phyloP scores from a whole-genome alignment of 2,329 filamentous ascomycete species.

The Aspergillus terreus region DNA sequence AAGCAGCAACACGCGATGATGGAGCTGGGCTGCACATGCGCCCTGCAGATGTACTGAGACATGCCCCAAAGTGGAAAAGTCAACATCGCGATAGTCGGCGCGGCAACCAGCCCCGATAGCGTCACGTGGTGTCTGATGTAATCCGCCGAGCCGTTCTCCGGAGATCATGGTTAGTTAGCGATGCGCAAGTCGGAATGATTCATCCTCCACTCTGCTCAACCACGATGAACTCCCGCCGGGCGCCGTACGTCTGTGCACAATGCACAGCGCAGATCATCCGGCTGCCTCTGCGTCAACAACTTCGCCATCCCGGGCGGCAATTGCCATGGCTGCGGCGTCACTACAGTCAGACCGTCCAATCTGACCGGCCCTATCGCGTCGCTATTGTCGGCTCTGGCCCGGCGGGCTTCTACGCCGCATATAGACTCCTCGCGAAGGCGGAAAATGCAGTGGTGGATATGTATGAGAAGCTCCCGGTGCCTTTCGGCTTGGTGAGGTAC shows the following conservation, averaged over 20 bases:
- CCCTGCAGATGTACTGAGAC: background rate
- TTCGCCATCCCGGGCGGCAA: constrained; percentile 2
- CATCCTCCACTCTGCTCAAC: constrained; percentile 1
- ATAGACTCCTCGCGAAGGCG: constrained; percentile 75
- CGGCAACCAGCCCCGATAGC: constrained; percentile 14
- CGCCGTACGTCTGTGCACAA: constrained; percentile 26
- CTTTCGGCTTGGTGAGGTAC: constrained; percentile 87
- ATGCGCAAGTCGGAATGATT: background rate
- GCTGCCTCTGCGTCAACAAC: constrained; percentile 5
- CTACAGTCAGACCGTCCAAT: constrained; percentile 28
- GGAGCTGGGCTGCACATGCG: background rate
- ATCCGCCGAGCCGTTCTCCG: background rate
- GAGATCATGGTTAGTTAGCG: too few relatives aligned
- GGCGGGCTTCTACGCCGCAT: constrained; percentile 91
- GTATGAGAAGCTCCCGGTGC: constrained; percentile 91
- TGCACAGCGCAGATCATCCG: constrained; percentile 22
- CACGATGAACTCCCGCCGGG: constrained; percentile 24
- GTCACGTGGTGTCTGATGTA: constrained; percentile 12
- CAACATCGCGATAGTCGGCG: constrained; percentile 17
- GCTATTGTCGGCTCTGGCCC: constrained; percentile 91
- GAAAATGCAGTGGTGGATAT: constrained; percentile 77
- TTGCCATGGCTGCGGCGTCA: constrained; percentile 19
- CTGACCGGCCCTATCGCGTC: constrained; percentile 63
- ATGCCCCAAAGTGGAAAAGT: constrained; percentile 8
- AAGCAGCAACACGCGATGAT: background rate